Conservation (phyloP, 2,329 filamentous ascomycete genomes). For the Pyrenochaeta sp. region DNA sequence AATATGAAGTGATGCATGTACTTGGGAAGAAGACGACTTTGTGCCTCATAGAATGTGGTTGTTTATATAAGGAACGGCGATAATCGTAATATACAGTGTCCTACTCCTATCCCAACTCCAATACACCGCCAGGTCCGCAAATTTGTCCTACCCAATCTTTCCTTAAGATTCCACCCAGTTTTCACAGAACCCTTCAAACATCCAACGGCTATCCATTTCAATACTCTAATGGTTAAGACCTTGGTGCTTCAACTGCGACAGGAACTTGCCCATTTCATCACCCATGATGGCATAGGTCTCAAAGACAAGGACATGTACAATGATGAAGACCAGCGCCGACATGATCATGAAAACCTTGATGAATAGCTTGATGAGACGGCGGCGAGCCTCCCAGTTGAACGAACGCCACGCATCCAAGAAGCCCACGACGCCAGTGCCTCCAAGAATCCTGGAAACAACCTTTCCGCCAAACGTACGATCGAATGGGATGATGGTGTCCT, state of each 20-base stretch:
- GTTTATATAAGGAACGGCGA: too few relatives aligned
- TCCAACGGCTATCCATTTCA: too few relatives aligned
- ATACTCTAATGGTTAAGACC: slow-evolving; percentile 3
- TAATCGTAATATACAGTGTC: too few relatives aligned
- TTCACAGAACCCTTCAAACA: too few relatives aligned
- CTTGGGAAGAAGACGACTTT: too few relatives aligned
- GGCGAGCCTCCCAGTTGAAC: slow-evolving; percentile 76
- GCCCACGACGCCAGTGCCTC: slow-evolving; percentile 74
- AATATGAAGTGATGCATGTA: too few relatives aligned
- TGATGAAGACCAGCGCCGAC: slow-evolving; percentile 57
- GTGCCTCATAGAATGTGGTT: too few relatives aligned
- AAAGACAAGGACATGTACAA: slow-evolving; percentile 60
- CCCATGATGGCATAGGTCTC: slow-evolving; percentile 63
- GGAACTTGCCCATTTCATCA: slow-evolving; percentile 28
- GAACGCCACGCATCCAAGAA: slow-evolving; percentile 81
- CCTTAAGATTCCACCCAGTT: too few relatives aligned
- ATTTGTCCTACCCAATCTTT: too few relatives aligned
- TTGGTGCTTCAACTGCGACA: slow-evolving; percentile 29
- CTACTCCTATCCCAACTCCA: too few relatives aligned
- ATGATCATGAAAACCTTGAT: slow-evolving; percentile 72
- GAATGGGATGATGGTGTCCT: slow-evolving; percentile 87
- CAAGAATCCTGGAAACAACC: slow-evolving; percentile 77
- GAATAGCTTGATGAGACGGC: slow-evolving; percentile 77
- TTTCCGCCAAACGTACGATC: slow-evolving; percentile 85
- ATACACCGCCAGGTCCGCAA: too few relatives aligned